Evolutionary conservation across 345 rosid genomes (phyloP).

Genomic region (Bruguiera gymnorhiza): DNA sequence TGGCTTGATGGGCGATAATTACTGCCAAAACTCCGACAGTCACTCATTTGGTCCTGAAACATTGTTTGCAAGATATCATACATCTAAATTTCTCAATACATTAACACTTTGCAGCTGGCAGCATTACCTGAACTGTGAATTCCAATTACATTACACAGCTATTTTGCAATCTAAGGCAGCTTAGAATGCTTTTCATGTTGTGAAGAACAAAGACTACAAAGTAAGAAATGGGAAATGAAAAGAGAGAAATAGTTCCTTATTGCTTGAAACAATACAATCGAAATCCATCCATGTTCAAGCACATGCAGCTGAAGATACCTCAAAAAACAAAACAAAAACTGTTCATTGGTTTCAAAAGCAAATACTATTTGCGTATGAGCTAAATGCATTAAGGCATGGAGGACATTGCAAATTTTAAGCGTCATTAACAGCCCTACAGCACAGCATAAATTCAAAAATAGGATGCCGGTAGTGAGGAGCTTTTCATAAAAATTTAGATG

Average conservation of each 20-base stretch:
- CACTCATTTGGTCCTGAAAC: slow-evolving; percentile 55
- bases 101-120: not conserved
- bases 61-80: slow-evolving; percentile 1
- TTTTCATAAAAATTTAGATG: not conserved
- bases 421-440: not conserved
- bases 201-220: not conserved
- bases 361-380: not conserved
- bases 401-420: not conserved
- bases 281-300: not conserved
- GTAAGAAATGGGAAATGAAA: not conserved
- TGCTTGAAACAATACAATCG: slow-evolving; percentile 3
- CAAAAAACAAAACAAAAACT: not conserved
- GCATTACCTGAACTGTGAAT: too few relatives aligned
- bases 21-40: slow-evolving; percentile 57
- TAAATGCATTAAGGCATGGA: not conserved
- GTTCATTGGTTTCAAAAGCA: slow-evolving; percentile 6
- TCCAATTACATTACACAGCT: not conserved
- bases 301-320: not conserved
- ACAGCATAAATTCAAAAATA: not conserved
- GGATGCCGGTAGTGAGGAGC: too few relatives aligned
- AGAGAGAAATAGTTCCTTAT: not conserved
- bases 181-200: not conserved
- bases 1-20: slow-evolving; percentile 59
- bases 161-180: not conserved
- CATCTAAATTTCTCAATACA: slow-evolving; percentile 3